phyloP scores from a whole-genome alignment of 108 stramenopile species.

The Nitzschia sp. region DNA sequence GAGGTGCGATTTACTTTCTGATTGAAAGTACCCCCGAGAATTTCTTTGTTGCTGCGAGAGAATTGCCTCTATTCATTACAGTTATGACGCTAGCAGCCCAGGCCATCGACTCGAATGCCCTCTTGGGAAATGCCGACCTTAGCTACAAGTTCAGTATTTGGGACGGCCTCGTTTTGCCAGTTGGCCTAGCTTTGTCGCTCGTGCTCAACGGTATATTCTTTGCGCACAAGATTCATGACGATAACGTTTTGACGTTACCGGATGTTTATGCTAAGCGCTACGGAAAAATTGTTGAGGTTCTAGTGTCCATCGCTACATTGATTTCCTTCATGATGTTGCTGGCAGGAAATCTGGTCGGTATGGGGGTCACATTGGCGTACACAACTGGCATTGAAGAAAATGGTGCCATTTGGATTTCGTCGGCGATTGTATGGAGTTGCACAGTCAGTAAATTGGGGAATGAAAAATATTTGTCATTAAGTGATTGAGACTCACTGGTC shows the following conservation, averaged over 20 bases:
- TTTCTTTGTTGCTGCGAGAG: conserved; percentile 77
- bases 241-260: conserved; percentile 63
- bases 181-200: conserved; percentile 72
- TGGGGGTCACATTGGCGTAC: conserved; percentile 64
- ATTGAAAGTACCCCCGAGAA: conserved; percentile 65
- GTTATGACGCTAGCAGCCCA: conserved; percentile 64
- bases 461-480: no score
- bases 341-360: conserved; percentile 76
- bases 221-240: conserved; percentile 64
- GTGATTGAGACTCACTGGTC: no score
- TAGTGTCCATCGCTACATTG: conserved; percentile 58
- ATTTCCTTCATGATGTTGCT: conserved; percentile 75
- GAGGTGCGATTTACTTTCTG: conserved; percentile 49
- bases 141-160: conserved; percentile 77
- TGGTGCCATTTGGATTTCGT: conserved; percentile 58
- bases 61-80: conserved; percentile 65
- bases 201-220: conserved; percentile 64
- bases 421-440: neutral
- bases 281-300: conserved; percentile 63
- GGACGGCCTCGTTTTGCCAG: conserved; percentile 72
- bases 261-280: conserved; percentile 64
- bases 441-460: no score
- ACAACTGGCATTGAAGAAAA: conserved; percentile 40
- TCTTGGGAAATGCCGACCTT: conserved; percentile 71
- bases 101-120: conserved; percentile 75